A percentile compares a stretch with the other conserved stretches of the same genome.
These are phyloP conservation scores for Blepharisma undulans DNA, from an alignment of 169 alveolate species.

Conservation along the genomic window DNA sequence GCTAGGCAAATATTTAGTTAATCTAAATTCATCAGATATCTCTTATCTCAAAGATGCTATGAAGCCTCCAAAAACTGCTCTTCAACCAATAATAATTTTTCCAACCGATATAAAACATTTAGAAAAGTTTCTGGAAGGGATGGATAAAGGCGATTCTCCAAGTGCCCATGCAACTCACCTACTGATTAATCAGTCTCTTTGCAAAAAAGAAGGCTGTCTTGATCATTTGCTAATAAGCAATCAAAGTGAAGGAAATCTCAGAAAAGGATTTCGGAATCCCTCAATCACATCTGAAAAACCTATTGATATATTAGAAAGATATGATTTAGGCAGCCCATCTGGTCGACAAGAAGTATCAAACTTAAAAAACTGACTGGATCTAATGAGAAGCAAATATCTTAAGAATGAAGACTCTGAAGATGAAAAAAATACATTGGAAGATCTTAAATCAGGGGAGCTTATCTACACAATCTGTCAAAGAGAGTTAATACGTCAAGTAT, in stretches of 20 bases:
- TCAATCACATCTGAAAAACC: not conserved
- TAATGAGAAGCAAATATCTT: not conserved
- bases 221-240: not conserved
- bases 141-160: not conserved
- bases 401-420: not conserved
- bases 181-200: not conserved
- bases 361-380: not conserved
- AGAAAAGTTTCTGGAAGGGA: not conserved
- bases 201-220: not conserved
- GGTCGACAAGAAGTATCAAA: slow-evolving; percentile 10
- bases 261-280: not conserved
- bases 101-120: not conserved
- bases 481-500: not conserved
- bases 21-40: not conserved
- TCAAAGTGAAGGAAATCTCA: not conserved
- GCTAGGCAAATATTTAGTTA: not conserved
- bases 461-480: slow-evolving; percentile 12
- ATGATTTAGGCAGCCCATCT: slow-evolving; percentile 7
- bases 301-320: not conserved
- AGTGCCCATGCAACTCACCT: not conserved
- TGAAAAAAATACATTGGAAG: not conserved
- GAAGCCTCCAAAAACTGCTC: not conserved
- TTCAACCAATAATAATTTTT: not conserved
- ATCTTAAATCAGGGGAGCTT: not conserved
- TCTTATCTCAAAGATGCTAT: not conserved